Percentiles rank a stretch among this genome's conserved stretches.
Evolutionary conservation across 2,329 filamentous ascomycete genomes (phyloP).

Genomic region (Furcasterigmium sp.): DNA sequence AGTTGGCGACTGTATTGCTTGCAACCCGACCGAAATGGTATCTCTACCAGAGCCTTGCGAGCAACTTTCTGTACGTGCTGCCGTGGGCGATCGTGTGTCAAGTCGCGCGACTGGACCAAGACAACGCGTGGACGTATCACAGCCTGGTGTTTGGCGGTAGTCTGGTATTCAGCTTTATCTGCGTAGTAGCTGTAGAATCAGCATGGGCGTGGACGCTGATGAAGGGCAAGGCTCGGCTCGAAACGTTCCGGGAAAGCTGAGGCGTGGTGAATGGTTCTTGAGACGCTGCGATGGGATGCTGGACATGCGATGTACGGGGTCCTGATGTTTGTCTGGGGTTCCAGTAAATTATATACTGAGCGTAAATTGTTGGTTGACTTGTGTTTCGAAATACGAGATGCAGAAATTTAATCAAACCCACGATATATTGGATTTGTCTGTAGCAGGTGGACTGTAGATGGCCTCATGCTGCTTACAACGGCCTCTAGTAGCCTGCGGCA

Average conservation of each 20-base stretch:
- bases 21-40: conserved; percentile 63
- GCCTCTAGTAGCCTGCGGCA: too few species aligned
- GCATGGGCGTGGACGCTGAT: conserved; percentile 47
- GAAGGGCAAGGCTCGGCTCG: conserved; percentile 35
- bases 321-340: too few species aligned
- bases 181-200: conserved; percentile 42
- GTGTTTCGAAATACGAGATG: too few species aligned
- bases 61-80: conserved; percentile 63
- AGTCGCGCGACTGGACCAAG: conserved; percentile 36
- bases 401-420: too few species aligned
- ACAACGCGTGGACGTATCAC: conserved; percentile 63
- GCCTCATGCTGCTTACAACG: too few species aligned
- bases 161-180: conserved; percentile 61
- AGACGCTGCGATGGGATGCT: too few species aligned
- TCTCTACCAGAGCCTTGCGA: conserved; percentile 59
- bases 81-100: conserved; percentile 65
- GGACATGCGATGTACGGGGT: too few species aligned
- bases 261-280: neutral
- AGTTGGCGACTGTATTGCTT: conserved; percentile 59
- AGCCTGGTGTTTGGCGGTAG: conserved; percentile 63
- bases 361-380: too few species aligned
- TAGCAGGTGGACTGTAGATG: too few species aligned
- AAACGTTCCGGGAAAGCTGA: conserved; percentile 21
- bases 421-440: too few species aligned
- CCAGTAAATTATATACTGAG: too few species aligned